Percentiles rank a stretch among this genome's conserved stretches.
phyloP scores from a whole-genome alignment of 768 basidiomycete species.

The Leccinellum luteum region DNA sequence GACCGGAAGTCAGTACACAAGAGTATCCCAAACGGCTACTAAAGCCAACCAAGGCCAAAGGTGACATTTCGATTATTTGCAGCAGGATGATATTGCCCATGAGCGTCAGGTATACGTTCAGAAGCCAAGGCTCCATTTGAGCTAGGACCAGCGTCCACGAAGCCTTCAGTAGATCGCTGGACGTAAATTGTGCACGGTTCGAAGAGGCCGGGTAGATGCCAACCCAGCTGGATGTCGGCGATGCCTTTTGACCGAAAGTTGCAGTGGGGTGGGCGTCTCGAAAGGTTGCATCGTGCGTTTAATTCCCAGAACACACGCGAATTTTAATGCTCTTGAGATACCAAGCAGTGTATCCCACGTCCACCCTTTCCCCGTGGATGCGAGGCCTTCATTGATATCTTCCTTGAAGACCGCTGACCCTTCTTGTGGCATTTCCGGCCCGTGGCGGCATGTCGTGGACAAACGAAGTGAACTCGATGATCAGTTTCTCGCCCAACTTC shows the following conservation, averaged over 20 bases:
- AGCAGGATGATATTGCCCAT: not conserved
- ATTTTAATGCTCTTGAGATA: not conserved
- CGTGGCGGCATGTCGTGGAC: not conserved
- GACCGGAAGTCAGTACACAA: not conserved
- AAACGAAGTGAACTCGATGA: not conserved
- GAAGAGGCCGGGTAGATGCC: not conserved
- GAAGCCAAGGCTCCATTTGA: not conserved
- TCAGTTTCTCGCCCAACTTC: not conserved
- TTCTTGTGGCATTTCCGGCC: not conserved
- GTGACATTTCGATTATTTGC: not conserved
- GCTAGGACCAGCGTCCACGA: not conserved
- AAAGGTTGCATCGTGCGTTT: not conserved
- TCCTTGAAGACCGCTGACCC: not conserved
- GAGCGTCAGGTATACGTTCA: not conserved
- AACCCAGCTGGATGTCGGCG: not conserved
- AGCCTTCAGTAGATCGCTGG: not conserved
- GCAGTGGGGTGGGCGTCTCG: not conserved
- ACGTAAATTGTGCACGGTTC: not conserved
- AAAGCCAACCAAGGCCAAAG: not conserved
- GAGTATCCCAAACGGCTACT: not conserved
- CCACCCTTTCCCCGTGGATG: not conserved
- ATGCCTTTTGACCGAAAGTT: not conserved
- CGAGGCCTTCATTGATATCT: not conserved
- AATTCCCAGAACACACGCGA: not conserved
- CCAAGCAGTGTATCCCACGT: not conserved